These are phyloP conservation scores for Amanita thiersii DNA, from an alignment of 768 basidiomycete species.

Conservation along the genomic window DNA sequence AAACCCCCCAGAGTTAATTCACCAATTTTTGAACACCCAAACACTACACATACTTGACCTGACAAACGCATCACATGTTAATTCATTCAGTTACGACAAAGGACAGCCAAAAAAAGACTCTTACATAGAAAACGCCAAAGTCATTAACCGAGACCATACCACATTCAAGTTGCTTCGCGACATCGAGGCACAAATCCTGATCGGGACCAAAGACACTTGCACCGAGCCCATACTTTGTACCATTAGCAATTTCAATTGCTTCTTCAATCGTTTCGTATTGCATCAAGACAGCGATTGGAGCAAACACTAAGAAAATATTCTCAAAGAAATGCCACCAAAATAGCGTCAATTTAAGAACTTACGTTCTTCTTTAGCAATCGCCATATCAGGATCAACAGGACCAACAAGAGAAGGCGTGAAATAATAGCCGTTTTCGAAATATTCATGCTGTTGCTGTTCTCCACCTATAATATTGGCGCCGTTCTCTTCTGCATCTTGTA, in stretches of 20 bases:
- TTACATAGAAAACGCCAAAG: slow-evolving; percentile 81
- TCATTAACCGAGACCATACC: slow-evolving; percentile 99
- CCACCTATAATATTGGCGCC: slow-evolving; percentile 71
- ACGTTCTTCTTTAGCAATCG: slow-evolving; percentile 78
- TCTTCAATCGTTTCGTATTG: slow-evolving; percentile 79
- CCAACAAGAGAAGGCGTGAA: slow-evolving; percentile 86
- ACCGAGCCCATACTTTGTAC: slow-evolving; percentile 83
- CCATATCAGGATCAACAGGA: slow-evolving; percentile 61
- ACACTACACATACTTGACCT: slow-evolving; percentile 56
- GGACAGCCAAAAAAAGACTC: slow-evolving; percentile 17
- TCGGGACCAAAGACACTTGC: slow-evolving; percentile 92
- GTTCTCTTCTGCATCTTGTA: slow-evolving; percentile 54
- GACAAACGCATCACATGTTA: no score
- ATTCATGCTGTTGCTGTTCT: slow-evolving; percentile 51
- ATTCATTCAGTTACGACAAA: no score
- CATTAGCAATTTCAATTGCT: slow-evolving; percentile 83
- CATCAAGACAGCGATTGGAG: slow-evolving; percentile 84
- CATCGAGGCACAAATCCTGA: slow-evolving; percentile 65
- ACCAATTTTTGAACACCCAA: neutral
- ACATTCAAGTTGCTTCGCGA: slow-evolving; percentile 78
- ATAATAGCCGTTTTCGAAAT: slow-evolving; percentile 67
- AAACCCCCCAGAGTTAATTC: neutral
- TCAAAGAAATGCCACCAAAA: slow-evolving; percentile 4
- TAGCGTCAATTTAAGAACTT: slow-evolving; percentile 21
- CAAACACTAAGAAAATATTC: slow-evolving; percentile 58